Base-by-base conservation (phyloP, 2,329 filamentous ascomycete species). In the Aschersonia sp. region DNA sequence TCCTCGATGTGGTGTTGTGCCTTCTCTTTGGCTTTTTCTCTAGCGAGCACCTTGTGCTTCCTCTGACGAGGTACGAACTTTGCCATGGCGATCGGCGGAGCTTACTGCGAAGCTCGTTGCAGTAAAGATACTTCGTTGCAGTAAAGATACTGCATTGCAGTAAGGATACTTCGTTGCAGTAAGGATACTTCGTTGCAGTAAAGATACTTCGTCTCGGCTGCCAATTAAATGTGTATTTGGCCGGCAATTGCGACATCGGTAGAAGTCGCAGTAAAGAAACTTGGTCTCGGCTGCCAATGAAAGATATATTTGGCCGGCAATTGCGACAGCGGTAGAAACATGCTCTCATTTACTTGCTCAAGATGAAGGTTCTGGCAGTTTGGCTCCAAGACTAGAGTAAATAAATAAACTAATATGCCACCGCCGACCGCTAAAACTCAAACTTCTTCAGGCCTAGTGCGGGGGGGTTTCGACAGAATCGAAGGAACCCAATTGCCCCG, bases 1-100 rank as follows among this genome's bases (percentile, higher is more conserved):
- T 63, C 62, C 40, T 62, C 58, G 49, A 60, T 63, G 51, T 71
- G 64, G 54, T 67, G 64, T 29, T 57, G 61, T 31, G 58, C 63
- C 51, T 68, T 65, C 50, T 73, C 64, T 44, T 66, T 60, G 45
- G 69, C 68, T 58, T 75, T 75, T 56, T 78, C 69, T 41, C 82
- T 78, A 31, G 82, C 84, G 28, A 85, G 69, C 40, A 79, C 80
- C 58, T 78, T 83, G 61, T 82, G 80, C 65, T 84, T 84, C 51
- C 80, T 71, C 66, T 82, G 77, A 30, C 80, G 71, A 40, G 80
- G 77, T 1, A 82, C 75, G 53, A 80, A 82, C 57, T 74, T 75
- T 4, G 65, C 65, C 73, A 77, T 77, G 12, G 20, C 52, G 46
- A 5, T 4, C 40, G 9, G 6, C 9, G 10, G 10, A n/a, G 10